phyloP scores from a whole-genome alignment of 352 stramenopile genomes.

The Aphanomyces astaci region DNA sequence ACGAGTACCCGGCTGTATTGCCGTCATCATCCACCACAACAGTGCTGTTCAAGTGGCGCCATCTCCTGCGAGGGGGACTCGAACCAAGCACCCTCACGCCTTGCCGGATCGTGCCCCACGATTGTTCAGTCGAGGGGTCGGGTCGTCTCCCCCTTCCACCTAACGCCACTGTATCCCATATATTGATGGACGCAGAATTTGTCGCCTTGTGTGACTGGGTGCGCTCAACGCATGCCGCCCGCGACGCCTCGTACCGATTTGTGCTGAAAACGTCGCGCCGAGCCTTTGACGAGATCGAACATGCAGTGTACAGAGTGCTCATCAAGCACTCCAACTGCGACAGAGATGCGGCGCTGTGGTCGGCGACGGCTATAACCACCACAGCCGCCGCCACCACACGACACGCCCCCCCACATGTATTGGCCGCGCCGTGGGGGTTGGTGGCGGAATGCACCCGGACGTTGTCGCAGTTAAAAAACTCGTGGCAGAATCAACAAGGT shows the following conservation, averaged over 20 bases:
- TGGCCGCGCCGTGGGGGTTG: constrained; percentile 35
- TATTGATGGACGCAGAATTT: background rate
- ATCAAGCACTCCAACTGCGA: constrained; percentile 43
- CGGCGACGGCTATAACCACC: background rate
- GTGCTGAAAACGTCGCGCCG: constrained; percentile 27
- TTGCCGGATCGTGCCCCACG: background rate
- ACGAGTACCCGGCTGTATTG: background rate
- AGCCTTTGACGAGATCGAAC: constrained; percentile 35
- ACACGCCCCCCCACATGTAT: constrained; percentile 26
- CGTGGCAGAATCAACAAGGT: constrained; percentile 10
- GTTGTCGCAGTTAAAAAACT: constrained; percentile 8
- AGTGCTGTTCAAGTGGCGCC: background rate
- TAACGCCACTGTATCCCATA: no score
- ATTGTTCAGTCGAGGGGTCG: no score
- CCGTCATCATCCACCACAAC: background rate
- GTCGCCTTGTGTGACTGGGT: constrained; percentile 48
- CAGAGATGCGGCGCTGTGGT: constrained; percentile 24
- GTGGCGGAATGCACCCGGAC: constrained; percentile 42
- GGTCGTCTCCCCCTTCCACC: no score
- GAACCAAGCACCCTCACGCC: background rate
- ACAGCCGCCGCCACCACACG: background rate
- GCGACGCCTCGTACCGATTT: constrained; percentile 62
- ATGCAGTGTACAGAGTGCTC: constrained; percentile 42
- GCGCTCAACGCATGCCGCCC: constrained; percentile 36
- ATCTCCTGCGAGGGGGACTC: background rate